Percentiles rank a stretch among this genome's conserved stretches.
Evolutionary conservation across 805 yeast genomes (phyloP).

Genomic region (Lipomyces spencermartinsiae): DNA sequence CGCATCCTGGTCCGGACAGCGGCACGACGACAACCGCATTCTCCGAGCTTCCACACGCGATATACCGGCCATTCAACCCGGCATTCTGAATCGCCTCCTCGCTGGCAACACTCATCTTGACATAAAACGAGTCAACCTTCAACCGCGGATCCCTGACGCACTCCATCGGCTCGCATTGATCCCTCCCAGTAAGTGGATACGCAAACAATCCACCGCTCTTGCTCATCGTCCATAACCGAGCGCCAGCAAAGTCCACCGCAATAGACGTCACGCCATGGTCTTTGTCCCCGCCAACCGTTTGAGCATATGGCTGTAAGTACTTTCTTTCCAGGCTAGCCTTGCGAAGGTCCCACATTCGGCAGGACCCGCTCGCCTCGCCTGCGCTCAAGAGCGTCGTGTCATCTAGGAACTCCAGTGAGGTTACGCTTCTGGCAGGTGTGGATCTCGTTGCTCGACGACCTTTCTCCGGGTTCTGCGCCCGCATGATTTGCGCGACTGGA

Average conservation of each 20-base stretch:
- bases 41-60: conserved; percentile 32
- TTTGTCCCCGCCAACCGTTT: not conserved
- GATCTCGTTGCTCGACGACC: conserved; percentile 13
- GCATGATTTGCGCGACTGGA: conserved; percentile 16
- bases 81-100: conserved; percentile 9
- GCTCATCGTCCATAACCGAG: conserved; percentile 27
- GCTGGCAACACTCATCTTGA: conserved; percentile 24
- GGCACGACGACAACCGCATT: conserved; percentile 27
- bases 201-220: conserved; percentile 20
- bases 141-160: conserved; percentile 23
- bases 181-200: conserved; percentile 9
- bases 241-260: conserved; percentile 16
- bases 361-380: conserved; percentile 25
- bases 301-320: conserved; percentile 13
- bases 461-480: conserved; percentile 31
- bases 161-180: conserved; percentile 23
- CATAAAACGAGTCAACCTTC: conserved; percentile 25
- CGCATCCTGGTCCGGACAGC: conserved; percentile 11
- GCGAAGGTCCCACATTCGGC: conserved; percentile 30
- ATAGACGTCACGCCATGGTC: conserved; percentile 30
- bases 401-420: conserved; percentile 25
- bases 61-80: conserved; percentile 17
- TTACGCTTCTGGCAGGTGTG: conserved; percentile 26
- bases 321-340: conserved; percentile 6
- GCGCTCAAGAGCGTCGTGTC: conserved; percentile 26